Conservation (phyloP, 306 rosid genomes). For the Cucumis sativus region Cucumber_9930_V3 NC_026659.2:13374001-13374500, state of each 20-base stretch:
- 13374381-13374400: slow-evolving; percentile 10
- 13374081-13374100: slow-evolving; percentile 94
- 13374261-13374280: slow-evolving; percentile 98
- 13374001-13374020: slow-evolving; percentile 99
- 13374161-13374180: neutral
- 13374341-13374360: slow-evolving; percentile 95
- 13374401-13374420: neutral
- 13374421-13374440: neutral
- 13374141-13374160: neutral
- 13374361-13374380: slow-evolving; percentile 92
- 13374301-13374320: slow-evolving; percentile 98
- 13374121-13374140: slow-evolving; percentile 9
- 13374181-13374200: neutral
- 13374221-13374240: slow-evolving; percentile 94
- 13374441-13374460: neutral
- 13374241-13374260: slow-evolving; percentile 99
- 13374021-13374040: slow-evolving; percentile 98
- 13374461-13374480: slow-evolving; percentile 67
- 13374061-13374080: slow-evolving; percentile 98
- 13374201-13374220: slow-evolving; percentile 99
- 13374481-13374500: slow-evolving; percentile 99
- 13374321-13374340: slow-evolving; percentile 95
- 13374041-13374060: slow-evolving; percentile 97
- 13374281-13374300: slow-evolving; percentile 92
- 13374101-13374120: slow-evolving; percentile 62